Base-by-base conservation (phyloP, 2,329 filamentous ascomycete genomes). In the Colletotrichum tabaci region DNA sequence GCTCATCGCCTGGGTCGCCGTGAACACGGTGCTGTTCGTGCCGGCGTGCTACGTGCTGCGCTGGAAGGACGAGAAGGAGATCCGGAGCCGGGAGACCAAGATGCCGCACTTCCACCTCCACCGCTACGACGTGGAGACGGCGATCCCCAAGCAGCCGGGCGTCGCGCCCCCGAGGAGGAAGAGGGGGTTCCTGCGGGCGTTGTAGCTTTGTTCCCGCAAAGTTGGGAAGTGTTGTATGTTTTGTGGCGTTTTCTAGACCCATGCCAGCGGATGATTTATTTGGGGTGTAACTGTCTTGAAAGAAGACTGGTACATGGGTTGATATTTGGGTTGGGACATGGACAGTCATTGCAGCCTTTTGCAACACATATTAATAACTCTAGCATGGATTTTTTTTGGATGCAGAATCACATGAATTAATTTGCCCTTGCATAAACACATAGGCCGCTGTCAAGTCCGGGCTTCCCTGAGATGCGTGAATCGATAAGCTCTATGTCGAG, bases 61-160 rank as follows among this genome's bases (percentile, higher is more conserved):
- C 18, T 69, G 67, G 67, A 69, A 60, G 40, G 61, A 69, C 15
- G 67, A 69, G 40, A 69, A 40, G 15, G 61, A 69, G 5, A 57
- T 42, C 6, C 61, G 67, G 3, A 40, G 47, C 35, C 15, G 60
- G 40, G 67, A 66, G 53, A 69, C n/a, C 4, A 55, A 56, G 15
- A 38, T 65, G 3, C 53, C 53, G 3, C 67, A 69, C 38, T 69
- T 65, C 16, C 56, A 30, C 16, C 47, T 69, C 10, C 49, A 60
- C 16, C 50, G 66, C 4, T 69, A 44, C 30, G 53, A 69, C 5
- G 8, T 61, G 5, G 61, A 69, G 47, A 66, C 47, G 40, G 53
- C 53, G 6, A 58, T 69, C n/a, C 61, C 67, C 4, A 69, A 69
- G 56, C 61, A 56, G 23, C 67, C 61, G 8, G 53, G 67, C 1